phyloP scores from a whole-genome alignment of 2,329 filamentous ascomycete genomes.

The Verticillium zaregamsianum region DNA sequence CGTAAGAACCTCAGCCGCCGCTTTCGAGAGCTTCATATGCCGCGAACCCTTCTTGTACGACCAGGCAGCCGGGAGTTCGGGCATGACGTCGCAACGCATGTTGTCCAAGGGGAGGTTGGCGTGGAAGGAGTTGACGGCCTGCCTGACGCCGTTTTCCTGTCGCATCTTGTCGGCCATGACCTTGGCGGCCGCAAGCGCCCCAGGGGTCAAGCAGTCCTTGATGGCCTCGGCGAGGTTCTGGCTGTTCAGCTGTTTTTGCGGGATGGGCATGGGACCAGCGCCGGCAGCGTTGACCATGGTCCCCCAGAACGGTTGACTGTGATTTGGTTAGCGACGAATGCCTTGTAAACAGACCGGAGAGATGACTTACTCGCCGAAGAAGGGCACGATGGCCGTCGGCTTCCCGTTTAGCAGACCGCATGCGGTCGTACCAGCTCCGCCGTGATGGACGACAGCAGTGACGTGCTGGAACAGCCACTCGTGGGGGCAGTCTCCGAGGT shows the following conservation, averaged over 20 bases:
- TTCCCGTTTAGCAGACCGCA: conserved; percentile 43
- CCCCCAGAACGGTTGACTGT: conserved; percentile 39
- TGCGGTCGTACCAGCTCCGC: conserved; percentile 54
- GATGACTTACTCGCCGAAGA: conserved; percentile 30
- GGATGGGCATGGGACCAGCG: conserved; percentile 34
- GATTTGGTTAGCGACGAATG: not conserved
- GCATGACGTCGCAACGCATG: conserved; percentile 29
- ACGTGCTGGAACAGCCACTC: conserved; percentile 54
- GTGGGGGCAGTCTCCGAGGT: conserved; percentile 50
- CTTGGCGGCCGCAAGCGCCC: conserved; percentile 23
- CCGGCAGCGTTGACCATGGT: conserved; percentile 34
- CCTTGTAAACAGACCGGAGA: not conserved
- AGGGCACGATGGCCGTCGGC: conserved; percentile 52
- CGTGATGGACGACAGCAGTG: conserved; percentile 51
- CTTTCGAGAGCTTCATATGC: conserved; percentile 40
- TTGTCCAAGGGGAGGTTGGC: conserved; percentile 26
- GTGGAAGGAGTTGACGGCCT: conserved; percentile 36
- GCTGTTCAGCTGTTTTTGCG: conserved; percentile 26
- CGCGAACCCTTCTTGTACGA: conserved; percentile 32
- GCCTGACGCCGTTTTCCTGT: conserved; percentile 30
- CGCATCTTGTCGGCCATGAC: conserved; percentile 28
- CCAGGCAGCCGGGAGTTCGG: conserved; percentile 49
- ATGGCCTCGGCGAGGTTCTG: conserved; percentile 31
- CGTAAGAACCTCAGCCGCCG: conserved; percentile 49
- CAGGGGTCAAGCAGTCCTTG: conserved; percentile 24